phyloP scores from a whole-genome alignment of 2,329 filamentous ascomycete species.

The Scleromitrula shiraiana region DNA sequence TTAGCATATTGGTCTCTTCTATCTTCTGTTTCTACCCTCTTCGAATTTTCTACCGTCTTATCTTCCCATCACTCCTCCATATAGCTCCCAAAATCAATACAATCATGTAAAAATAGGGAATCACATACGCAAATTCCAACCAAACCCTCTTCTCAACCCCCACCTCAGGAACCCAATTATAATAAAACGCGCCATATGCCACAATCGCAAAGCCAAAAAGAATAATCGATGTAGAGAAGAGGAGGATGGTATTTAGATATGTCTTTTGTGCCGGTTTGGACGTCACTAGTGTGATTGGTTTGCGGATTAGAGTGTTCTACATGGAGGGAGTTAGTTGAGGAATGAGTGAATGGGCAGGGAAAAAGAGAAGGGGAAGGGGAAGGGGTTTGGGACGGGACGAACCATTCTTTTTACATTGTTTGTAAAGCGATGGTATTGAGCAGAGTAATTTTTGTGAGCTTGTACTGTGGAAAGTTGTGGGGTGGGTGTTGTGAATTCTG shows the following conservation, averaged over 20 bases:
- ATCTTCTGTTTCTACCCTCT: too few species aligned
- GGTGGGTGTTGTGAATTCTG: background rate
- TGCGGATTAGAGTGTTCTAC: conserved; percentile 43
- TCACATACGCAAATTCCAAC: conserved; percentile 53
- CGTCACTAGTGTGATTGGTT: conserved; percentile 45
- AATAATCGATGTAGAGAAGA: conserved; percentile 38
- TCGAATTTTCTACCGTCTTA: too few species aligned
- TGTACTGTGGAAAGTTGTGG: background rate
- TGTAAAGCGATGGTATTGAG: background rate
- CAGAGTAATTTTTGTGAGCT: background rate
- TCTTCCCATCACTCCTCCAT: background rate
- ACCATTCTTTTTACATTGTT: background rate
- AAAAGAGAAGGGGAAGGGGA: background rate
- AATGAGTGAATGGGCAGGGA: background rate
- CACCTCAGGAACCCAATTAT: conserved; percentile 58
- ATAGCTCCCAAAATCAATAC: too few species aligned
- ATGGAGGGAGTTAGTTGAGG: background rate
- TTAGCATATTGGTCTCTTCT: background rate
- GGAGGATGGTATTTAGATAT: conserved; percentile 47
- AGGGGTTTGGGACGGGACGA: background rate
- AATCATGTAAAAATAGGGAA: background rate
- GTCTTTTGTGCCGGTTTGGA: conserved; percentile 56
- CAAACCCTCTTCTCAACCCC: conserved; percentile 54
- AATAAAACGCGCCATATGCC: conserved; percentile 61
- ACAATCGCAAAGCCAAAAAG: conserved; percentile 50